Percentiles rank a stretch among this genome's conserved stretches.
These are phyloP conservation scores for Eruca vesicaria DNA, from an alignment of 441 rosid species.

Conservation along the genomic window DNA sequence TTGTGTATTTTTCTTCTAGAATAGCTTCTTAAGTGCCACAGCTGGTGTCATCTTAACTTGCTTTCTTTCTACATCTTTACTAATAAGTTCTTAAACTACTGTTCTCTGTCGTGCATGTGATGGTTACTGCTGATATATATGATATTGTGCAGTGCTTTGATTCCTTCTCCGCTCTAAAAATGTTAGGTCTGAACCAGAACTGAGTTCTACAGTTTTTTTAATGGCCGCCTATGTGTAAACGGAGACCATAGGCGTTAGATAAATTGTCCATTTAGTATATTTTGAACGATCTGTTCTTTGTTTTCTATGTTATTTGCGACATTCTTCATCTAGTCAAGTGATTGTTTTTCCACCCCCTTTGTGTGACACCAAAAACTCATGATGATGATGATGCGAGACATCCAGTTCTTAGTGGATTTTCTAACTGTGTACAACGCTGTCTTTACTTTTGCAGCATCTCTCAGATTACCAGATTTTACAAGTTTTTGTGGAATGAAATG, in stretches of 20 bases:
- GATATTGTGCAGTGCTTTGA: neutral
- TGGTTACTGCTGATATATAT: neutral
- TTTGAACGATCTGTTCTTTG: neutral
- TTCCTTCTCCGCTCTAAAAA: neutral
- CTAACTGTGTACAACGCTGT: conserved; percentile 16
- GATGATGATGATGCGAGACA: conserved; percentile 1
- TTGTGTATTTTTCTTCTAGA: neutral
- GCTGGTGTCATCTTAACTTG: conserved; percentile 6
- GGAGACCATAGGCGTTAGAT: neutral
- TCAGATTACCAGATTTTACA: conserved; percentile 76
- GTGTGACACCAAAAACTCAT: neutral
- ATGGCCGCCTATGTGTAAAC: neutral
- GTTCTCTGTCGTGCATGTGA: neutral
- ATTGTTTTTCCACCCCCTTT: neutral
- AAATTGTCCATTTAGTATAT: conserved; percentile 7
- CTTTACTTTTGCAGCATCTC: conserved; percentile 54
- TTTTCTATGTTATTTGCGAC: conserved; percentile 1
- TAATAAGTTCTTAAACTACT: neutral
- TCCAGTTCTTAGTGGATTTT: conserved; percentile 3
- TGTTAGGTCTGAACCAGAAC: neutral
- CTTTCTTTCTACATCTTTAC: conserved; percentile 4
- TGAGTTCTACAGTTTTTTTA: neutral
- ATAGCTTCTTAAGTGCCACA: neutral
- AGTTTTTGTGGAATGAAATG: conserved; percentile 72
- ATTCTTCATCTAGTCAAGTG: conserved; percentile 14